Evolutionary conservation across 2,329 filamentous ascomycete genomes (phyloP), one percentile per base, ranked within the genome.

Genomic region (Verticillium isaacii): DNA sequence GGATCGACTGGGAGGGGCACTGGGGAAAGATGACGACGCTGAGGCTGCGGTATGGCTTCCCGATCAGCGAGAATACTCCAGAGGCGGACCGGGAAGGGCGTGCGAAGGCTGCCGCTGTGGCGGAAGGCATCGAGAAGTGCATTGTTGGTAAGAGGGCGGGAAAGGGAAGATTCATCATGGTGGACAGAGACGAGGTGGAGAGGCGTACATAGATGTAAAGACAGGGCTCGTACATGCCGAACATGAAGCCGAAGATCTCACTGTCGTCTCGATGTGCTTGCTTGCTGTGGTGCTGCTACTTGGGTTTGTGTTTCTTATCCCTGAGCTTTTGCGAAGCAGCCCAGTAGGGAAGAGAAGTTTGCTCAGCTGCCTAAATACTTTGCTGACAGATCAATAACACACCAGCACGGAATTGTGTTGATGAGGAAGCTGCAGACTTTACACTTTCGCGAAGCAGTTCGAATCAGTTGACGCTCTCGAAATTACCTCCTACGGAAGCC

Each of bases 11-110:
- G 84, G 74, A 72, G 0, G 76, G 75, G 4, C 74, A 78, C 50
- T 85, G 83, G 83, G 80, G 82, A 32, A 85, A 85, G 69, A 72
- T 85, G 2, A 75, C 73, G 0, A 73, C 72, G 11, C 66, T 85
- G 60, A 71, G 78, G 36, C 73, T 85, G 61, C 74, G 69, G 32
- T 76, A 78, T 0, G 82, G 83, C 1, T 82, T 80, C 66, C 72
- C 66, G 1, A 68, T 76, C 11, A 65, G 67, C 1, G 72, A 74
- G 2, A 72, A 78, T 23, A 72, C 74, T 3, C 65, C 70, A 15
- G 68, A 66, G 4, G 71, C 72, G 6, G 74, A 79, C 52, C 66
- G 68, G 32, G 67, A 71, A 19, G 71, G 69, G 8, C 73, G 75
- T 52, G 66, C 67, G 17, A 74, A 78, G 52, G 74, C 75, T 61